Percentiles rank a stretch among this genome's conserved stretches.
Evolutionary conservation across 352 stramenopile species (phyloP).

Genomic region (Globisporangium acanthophoron): DNA sequence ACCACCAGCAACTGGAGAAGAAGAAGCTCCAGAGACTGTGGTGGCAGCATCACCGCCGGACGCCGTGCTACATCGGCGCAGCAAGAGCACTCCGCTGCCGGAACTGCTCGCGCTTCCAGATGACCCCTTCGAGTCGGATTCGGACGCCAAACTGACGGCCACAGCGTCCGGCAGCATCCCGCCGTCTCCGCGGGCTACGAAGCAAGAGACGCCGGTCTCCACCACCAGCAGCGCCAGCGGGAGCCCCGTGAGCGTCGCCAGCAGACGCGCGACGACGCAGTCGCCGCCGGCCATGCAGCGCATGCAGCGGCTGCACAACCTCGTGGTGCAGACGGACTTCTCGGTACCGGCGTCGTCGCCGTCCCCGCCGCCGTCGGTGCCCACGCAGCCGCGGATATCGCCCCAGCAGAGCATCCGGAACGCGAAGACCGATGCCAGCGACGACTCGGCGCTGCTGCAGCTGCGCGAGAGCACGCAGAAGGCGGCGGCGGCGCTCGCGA

Average conservation of each 20-base stretch:
- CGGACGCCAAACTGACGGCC: neutral
- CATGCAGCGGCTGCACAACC: slow-evolving; percentile 29
- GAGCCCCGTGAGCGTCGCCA: neutral
- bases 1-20: neutral
- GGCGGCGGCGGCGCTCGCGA: neutral
- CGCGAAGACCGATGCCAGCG: neutral
- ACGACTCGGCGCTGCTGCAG: slow-evolving; percentile 2
- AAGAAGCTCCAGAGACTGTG: neutral
- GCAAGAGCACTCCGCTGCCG: slow-evolving; percentile 1
- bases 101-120: neutral
- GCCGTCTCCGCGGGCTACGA: neutral
- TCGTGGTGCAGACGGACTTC: slow-evolving; percentile 28
- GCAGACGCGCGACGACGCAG: slow-evolving; percentile 5
- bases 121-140: neutral
- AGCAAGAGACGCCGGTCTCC: neutral
- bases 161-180: neutral
- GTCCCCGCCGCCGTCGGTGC: neutral
- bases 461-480: neutral
- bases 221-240: neutral
- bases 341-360: neutral
- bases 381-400: neutral
- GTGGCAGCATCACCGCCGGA: neutral
- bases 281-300: slow-evolving; percentile 26
- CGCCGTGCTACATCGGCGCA: neutral
- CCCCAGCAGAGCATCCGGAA: neutral